phyloP scores from a whole-genome alignment of 2,329 filamentous ascomycete genomes.

The Ophiocordyceps australis region DNA sequence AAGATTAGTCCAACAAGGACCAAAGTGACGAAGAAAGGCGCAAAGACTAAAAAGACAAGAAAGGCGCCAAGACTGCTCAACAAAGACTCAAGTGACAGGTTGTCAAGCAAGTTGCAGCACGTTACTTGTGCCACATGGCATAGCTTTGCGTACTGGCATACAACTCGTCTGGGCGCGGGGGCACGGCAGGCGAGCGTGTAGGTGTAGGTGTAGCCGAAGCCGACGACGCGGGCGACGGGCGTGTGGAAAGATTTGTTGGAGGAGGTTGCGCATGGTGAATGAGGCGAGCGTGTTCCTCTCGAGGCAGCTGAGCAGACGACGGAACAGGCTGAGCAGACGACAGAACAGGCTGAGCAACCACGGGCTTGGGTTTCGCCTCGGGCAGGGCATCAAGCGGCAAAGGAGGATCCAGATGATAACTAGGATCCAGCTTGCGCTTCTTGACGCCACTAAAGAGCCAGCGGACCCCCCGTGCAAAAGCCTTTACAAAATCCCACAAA shows the following conservation, averaged over 20 bases:
- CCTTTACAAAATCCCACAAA: constrained; percentile 68
- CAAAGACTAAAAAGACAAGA: too few species aligned
- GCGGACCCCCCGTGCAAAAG: constrained; percentile 55
- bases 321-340: constrained; percentile 18
- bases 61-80: too few species aligned
- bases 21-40: too few species aligned
- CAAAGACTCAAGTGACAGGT: too few species aligned
- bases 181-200: not conserved
- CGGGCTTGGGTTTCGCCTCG: constrained; percentile 7
- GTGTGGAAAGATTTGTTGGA: constrained; percentile 9
- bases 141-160: too few species aligned
- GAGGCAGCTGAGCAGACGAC: constrained; percentile 7
- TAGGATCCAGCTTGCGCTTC: constrained; percentile 32
- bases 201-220: not conserved
- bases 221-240: constrained; percentile 2
- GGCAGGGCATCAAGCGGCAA: constrained; percentile 19
- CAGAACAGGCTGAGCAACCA: too few species aligned
- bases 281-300: constrained; percentile 23
- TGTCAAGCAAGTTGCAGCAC: too few species aligned
- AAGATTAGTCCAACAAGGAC: too few species aligned
- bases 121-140: too few species aligned
- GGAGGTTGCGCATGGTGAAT: constrained; percentile 17
- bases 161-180: too few species aligned
- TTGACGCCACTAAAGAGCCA: constrained; percentile 67
- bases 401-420: constrained; percentile 19